Evolutionary conservation across 2,329 filamentous ascomycete species (phyloP), one percentile per base, ranked within the genome.

Genomic region (Stachybotrys elegans): DNA sequence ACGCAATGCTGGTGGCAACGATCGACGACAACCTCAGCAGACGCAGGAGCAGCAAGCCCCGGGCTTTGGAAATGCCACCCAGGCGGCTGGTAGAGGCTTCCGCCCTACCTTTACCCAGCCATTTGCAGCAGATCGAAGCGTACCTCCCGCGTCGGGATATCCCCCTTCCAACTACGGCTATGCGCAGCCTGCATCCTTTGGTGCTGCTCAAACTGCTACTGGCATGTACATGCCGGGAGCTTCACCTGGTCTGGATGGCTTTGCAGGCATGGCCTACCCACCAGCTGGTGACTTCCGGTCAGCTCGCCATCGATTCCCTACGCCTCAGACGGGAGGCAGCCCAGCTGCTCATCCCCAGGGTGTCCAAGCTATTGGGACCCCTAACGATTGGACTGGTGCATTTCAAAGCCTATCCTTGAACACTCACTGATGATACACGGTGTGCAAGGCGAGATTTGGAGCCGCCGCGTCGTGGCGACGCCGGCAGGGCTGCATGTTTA

Each of bases 371-470:
- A 65, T 76, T 45, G 59, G 62, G 41, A 61, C 63, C 22, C 72
- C 73, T 55, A 69, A 72, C 39, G 82, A 86, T 40, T 87, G 84
- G 83, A 66, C 75, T 21, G 68, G 70, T 43, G 66, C 74, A 6
- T 88, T 88, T 60, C 84, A 89, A 60, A 79, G 84, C 9, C 68
- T 90, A 16, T 90, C 86, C 3, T 74, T 90, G 50, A 86, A 86
- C 57, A 78, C 79, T 51, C 75, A 76, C 48, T 79, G 57, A 67
- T 49, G 12, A 8, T 29, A n/a, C n/a, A n/a, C n/a, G n/a, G n/a
- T n/a, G n/a, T n/a, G n/a, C n/a, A n/a, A n/a, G n/a, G n/a, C n/a
- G n/a, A n/a, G n/a, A n/a, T n/a, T n/a, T n/a, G n/a, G n/a, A n/a
- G n/a, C n/a, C n/a, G n/a, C n/a, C n/a, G n/a, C n/a, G n/a, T n/a